These are phyloP conservation scores for Mycena alexandri DNA, from an alignment of 768 basidiomycete species.

Conservation along the genomic window DNA sequence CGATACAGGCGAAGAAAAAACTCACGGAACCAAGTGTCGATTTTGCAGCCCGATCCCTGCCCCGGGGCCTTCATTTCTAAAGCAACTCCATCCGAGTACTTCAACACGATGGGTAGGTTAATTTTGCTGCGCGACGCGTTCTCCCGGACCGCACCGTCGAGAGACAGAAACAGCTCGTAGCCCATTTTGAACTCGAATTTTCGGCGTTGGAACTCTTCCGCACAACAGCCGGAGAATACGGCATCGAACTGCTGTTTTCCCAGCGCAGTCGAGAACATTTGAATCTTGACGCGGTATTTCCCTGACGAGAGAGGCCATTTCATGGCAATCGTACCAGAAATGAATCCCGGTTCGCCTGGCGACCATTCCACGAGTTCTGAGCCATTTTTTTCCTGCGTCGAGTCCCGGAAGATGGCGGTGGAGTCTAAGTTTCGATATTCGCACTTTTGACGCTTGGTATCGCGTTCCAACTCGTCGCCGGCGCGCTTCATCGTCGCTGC, in stretches of 20 bases:
- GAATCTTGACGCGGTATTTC: slow-evolving; percentile 49
- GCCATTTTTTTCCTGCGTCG: slow-evolving; percentile 44
- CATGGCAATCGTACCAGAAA: slow-evolving; percentile 60
- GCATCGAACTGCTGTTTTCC: slow-evolving; percentile 52
- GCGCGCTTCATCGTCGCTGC: slow-evolving; percentile 39
- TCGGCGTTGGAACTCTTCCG: slow-evolving; percentile 43
- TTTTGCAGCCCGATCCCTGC: slow-evolving; percentile 41
- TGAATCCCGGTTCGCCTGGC: slow-evolving; percentile 52
- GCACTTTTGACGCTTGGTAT: slow-evolving; percentile 37
- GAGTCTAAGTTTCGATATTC: background rate
- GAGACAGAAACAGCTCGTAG: slow-evolving; percentile 60
- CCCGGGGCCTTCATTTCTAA: slow-evolving; percentile 52
- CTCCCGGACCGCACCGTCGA: slow-evolving; percentile 57
- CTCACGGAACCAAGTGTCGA: slow-evolving; percentile 60
- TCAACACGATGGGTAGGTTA: slow-evolving; percentile 55
- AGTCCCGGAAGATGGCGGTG: slow-evolving; percentile 39
- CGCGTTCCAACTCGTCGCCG: slow-evolving; percentile 20
- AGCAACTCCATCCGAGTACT: slow-evolving; percentile 57
- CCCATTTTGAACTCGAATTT: slow-evolving; percentile 55
- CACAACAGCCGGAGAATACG: slow-evolving; percentile 49
- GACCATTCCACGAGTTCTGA: slow-evolving; percentile 49
- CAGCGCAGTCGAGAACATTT: slow-evolving; percentile 35
- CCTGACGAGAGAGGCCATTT: slow-evolving; percentile 52
- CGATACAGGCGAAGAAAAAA: slow-evolving; percentile 10
- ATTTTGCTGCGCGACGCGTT: slow-evolving; percentile 40